Percentiles rank a stretch among this genome's conserved stretches.
Evolutionary conservation across 2,329 filamentous ascomycete species (phyloP).

Genomic region (Apiospora rasikravindrae): DNA sequence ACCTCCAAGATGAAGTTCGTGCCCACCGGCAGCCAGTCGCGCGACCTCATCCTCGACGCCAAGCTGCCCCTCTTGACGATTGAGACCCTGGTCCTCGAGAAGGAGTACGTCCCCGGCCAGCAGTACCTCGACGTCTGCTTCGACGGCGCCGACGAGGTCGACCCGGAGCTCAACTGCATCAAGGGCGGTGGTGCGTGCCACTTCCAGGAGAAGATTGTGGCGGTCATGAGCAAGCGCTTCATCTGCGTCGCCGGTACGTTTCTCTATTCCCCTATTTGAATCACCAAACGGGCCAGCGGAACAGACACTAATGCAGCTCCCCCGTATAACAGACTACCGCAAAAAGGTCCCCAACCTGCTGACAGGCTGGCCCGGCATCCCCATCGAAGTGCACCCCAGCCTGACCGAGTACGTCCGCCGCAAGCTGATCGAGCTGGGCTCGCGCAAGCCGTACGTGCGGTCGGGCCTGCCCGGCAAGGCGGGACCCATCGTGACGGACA

Average conservation of each 20-base stretch:
- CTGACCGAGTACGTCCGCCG: constrained; percentile 78
- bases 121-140: constrained; percentile 84
- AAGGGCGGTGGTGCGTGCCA: constrained; percentile 97
- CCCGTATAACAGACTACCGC: constrained; percentile 82
- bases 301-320: constrained; percentile 21
- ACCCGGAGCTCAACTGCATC: constrained; percentile 93
- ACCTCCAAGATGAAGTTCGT: constrained; percentile 78
- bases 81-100: constrained; percentile 70
- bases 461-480: constrained; percentile 77
- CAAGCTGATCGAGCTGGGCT: constrained; percentile 75
- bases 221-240: constrained; percentile 81
- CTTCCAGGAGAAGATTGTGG: constrained; percentile 97
- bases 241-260: constrained; percentile 79
- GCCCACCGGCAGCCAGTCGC: constrained; percentile 90
- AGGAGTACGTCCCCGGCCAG: constrained; percentile 46
- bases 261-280: not conserved
- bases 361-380: constrained; percentile 80
- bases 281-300: too few relatives aligned
- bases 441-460: constrained; percentile 71
- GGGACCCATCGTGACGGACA: constrained; percentile 80
- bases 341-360: constrained; percentile 82
- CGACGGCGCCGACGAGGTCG: constrained; percentile 96
- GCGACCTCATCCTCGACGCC: constrained; percentile 80
- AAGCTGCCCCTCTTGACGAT: constrained; percentile 80
- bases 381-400: constrained; percentile 91